phyloP scores from a whole-genome alignment of 2,329 filamentous ascomycete genomes.

The Exophiala sideris region DNA sequence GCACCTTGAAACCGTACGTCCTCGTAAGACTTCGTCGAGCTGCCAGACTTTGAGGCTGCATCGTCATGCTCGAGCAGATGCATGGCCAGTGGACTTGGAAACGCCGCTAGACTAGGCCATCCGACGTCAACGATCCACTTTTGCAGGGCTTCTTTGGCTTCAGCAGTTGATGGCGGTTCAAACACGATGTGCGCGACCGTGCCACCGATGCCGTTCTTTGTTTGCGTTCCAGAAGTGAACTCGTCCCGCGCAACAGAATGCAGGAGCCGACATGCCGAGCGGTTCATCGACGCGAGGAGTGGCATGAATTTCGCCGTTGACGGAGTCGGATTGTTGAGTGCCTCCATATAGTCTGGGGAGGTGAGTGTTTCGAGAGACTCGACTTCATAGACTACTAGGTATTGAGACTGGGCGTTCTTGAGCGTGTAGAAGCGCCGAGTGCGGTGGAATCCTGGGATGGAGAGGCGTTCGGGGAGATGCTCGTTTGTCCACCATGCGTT shows the following conservation, averaged over 20 bases:
- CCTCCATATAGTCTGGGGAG: slow-evolving; percentile 10
- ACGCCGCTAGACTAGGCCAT: not conserved
- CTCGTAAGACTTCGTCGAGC: slow-evolving; percentile 15
- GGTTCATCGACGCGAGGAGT: slow-evolving; percentile 27
- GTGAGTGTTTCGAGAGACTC: slow-evolving; percentile 8
- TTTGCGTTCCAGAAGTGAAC: not conserved
- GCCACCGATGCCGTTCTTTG: not conserved
- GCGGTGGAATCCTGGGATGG: slow-evolving; percentile 11
- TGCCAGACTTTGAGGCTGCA: slow-evolving; percentile 2
- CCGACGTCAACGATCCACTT: not conserved
- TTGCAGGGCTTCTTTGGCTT: not conserved
- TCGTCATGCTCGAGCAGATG: slow-evolving; percentile 14
- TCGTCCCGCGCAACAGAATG: slow-evolving; percentile 4
- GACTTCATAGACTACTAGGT: slow-evolving; percentile 14
- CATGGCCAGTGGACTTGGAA: slow-evolving; percentile 7
- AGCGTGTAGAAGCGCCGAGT: slow-evolving; percentile 10
- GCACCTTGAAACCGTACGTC: slow-evolving; percentile 4
- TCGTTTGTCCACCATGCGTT: slow-evolving; percentile 22
- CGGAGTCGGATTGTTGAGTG: slow-evolving; percentile 37
- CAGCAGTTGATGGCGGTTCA: not conserved
- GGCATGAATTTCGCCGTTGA: slow-evolving; percentile 70
- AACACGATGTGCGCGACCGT: slow-evolving; percentile 10
- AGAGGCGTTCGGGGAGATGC: slow-evolving; percentile 15
- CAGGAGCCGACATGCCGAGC: slow-evolving; percentile 10
- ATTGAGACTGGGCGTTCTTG: slow-evolving; percentile 5